Percentiles rank a stretch among this genome's conserved stretches.
Evolutionary conservation across 352 stramenopile species (phyloP).

Genomic region (Phytophthora hibernalis): DNA sequence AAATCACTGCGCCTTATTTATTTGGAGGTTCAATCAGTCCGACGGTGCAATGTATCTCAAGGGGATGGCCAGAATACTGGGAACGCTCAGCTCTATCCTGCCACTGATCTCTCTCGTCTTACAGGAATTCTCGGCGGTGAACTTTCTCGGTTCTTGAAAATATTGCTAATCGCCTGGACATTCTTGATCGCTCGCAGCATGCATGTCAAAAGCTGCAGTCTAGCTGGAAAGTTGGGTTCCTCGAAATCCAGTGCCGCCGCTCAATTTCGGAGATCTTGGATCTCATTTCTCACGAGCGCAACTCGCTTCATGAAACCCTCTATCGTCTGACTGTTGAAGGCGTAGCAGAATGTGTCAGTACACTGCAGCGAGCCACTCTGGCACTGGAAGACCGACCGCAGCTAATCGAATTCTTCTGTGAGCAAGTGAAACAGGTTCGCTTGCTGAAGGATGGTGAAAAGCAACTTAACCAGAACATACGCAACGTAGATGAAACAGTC

Average conservation of each 20-base stretch:
- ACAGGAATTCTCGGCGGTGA: constrained; percentile 46
- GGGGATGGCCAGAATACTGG: background rate
- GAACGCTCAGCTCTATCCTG: constrained; percentile 1
- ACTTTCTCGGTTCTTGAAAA: constrained; percentile 56
- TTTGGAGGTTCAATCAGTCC: constrained; percentile 50
- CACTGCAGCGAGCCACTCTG: constrained; percentile 53
- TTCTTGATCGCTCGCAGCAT: constrained; percentile 64
- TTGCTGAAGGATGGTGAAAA: constrained; percentile 60
- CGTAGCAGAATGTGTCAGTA: constrained; percentile 46
- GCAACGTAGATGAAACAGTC: constrained; percentile 72
- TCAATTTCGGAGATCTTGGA: constrained; percentile 73
- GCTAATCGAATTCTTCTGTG: constrained; percentile 74
- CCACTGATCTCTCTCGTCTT: constrained; percentile 35
- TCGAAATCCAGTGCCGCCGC: constrained; percentile 74
- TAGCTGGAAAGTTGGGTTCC: constrained; percentile 76
- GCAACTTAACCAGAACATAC: constrained; percentile 70
- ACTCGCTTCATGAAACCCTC: constrained; percentile 47
- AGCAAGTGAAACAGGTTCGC: constrained; percentile 71
- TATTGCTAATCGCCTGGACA: constrained; percentile 38
- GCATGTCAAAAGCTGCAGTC: constrained; percentile 70
- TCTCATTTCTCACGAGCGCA: constrained; percentile 57
- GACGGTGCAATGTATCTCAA: constrained; percentile 12
- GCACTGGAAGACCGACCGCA: constrained; percentile 75
- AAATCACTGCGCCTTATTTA: constrained; percentile 61
- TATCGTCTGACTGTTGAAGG: constrained; percentile 44